These are phyloP conservation scores for Talaromyces pinophilus DNA, from an alignment of 2,329 filamentous ascomycete species.

Conservation along the genomic window DNA sequence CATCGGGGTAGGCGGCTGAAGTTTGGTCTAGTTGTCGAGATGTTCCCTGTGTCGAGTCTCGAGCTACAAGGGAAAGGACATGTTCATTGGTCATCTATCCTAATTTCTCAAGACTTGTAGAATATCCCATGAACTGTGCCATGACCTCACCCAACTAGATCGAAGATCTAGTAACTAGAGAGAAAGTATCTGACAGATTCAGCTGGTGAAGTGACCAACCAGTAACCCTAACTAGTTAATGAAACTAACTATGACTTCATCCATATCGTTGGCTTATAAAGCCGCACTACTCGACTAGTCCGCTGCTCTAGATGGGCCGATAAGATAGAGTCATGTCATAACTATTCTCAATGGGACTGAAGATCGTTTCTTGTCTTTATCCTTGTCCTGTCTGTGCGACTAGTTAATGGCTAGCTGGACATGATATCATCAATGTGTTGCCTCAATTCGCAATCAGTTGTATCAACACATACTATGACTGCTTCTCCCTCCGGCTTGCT, in stretches of 20 bases:
- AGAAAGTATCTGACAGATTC: not conserved
- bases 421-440: not conserved
- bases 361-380: not conserved
- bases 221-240: not conserved
- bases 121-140: not conserved
- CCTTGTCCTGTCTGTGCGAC: not conserved
- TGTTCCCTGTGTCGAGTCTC: not conserved
- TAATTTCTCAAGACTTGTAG: not conserved
- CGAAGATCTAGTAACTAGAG: not conserved
- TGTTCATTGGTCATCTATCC: not conserved
- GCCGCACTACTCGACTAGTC: not conserved
- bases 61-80: too few relatives aligned
- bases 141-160: not conserved
- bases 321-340: constrained; percentile 17
- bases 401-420: not conserved
- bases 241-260: not conserved
- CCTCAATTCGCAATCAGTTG: not conserved
- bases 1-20: not conserved
- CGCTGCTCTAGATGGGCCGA: constrained; percentile 9
- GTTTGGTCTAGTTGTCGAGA: not conserved
- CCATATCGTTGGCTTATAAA: not conserved
- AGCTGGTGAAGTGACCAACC: not conserved
- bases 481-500: not conserved
- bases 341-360: not conserved
- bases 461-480: not conserved